These are phyloP conservation scores for Eruca vesicaria DNA, from an alignment of 441 rosid species.

Conservation along the genomic window DNA sequence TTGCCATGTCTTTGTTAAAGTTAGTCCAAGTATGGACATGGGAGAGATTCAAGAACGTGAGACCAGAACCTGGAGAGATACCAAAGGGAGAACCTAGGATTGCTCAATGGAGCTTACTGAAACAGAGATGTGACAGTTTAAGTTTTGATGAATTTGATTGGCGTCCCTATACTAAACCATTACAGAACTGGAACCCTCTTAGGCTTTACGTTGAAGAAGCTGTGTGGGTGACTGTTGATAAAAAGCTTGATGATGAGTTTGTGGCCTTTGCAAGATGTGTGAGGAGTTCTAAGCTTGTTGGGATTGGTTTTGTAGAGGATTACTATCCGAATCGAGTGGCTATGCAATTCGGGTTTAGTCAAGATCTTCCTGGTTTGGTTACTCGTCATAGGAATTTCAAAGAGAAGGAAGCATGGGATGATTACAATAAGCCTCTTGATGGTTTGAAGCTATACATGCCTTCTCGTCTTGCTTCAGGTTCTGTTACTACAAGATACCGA, in stretches of 20 bases:
- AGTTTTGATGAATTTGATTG: slow-evolving; percentile 42
- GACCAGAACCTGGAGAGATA: slow-evolving; percentile 32
- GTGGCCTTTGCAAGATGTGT: slow-evolving; percentile 48
- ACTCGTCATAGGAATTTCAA: slow-evolving; percentile 3
- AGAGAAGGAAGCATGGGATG: slow-evolving; percentile 15
- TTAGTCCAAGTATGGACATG: slow-evolving; percentile 58
- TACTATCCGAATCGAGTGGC: slow-evolving; percentile 66
- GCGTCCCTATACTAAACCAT: slow-evolving; percentile 50
- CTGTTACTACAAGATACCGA: slow-evolving; percentile 42
- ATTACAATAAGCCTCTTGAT: slow-evolving; percentile 37
- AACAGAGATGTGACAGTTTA: not conserved
- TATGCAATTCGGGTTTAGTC: slow-evolving; percentile 63
- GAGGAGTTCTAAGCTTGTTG: slow-evolving; percentile 44
- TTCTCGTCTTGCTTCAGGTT: slow-evolving; percentile 31
- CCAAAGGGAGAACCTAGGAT: slow-evolving; percentile 2
- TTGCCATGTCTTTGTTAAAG: slow-evolving; percentile 25
- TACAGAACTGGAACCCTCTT: slow-evolving; percentile 22
- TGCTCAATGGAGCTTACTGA: not conserved
- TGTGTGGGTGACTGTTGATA: slow-evolving; percentile 30
- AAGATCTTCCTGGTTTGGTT: slow-evolving; percentile 48
- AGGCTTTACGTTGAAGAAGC: slow-evolving; percentile 41
- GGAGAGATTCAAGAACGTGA: slow-evolving; percentile 49
- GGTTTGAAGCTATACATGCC: slow-evolving; percentile 45
- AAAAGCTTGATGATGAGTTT: slow-evolving; percentile 37
- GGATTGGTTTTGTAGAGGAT: slow-evolving; percentile 38